phyloP scores from a whole-genome alignment of 2,329 filamentous ascomycete species.

The Pseudocercospora fuligena region DNA sequence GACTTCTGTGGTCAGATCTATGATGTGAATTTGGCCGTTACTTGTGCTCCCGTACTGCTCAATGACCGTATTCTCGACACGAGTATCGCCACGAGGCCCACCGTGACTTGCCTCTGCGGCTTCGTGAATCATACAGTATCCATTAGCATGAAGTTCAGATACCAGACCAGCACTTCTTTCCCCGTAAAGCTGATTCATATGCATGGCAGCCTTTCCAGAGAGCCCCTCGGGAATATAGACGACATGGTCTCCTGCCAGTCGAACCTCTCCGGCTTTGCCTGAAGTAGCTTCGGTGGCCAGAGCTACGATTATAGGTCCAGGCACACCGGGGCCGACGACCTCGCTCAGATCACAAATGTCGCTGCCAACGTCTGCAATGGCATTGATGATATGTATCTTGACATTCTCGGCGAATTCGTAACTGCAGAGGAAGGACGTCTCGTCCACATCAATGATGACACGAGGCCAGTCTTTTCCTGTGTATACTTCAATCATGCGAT shows the following conservation, averaged over 20 bases:
- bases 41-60: conserved; percentile 14
- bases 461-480: conserved; percentile 29
- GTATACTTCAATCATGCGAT: conserved; percentile 27
- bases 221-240: conserved; percentile 25
- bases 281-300: conserved; percentile 24
- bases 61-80: conserved; percentile 15
- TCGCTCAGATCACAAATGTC: conserved; percentile 24
- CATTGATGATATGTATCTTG: conserved; percentile 21
- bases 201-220: conserved; percentile 8
- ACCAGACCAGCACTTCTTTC: conserved; percentile 11
- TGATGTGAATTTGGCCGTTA: conserved; percentile 8
- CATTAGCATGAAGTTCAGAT: conserved; percentile 15
- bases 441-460: conserved; percentile 28
- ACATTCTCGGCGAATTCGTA: conserved; percentile 22
- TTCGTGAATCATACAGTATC: conserved; percentile 18
- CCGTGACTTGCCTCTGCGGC: conserved; percentile 5
- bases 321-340: conserved; percentile 21
- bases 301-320: conserved; percentile 22
- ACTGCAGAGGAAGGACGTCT: conserved; percentile 27
- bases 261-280: conserved; percentile 22
- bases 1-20: conserved; percentile 4
- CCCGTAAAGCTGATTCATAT: conserved; percentile 5
- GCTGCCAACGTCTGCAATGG: conserved; percentile 18
- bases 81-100: conserved; percentile 2
- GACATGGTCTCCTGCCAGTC: conserved; percentile 25